Evolutionary conservation across 768 basidiomycete genomes (phyloP).

Genomic region (Boletus fagicola): DNA sequence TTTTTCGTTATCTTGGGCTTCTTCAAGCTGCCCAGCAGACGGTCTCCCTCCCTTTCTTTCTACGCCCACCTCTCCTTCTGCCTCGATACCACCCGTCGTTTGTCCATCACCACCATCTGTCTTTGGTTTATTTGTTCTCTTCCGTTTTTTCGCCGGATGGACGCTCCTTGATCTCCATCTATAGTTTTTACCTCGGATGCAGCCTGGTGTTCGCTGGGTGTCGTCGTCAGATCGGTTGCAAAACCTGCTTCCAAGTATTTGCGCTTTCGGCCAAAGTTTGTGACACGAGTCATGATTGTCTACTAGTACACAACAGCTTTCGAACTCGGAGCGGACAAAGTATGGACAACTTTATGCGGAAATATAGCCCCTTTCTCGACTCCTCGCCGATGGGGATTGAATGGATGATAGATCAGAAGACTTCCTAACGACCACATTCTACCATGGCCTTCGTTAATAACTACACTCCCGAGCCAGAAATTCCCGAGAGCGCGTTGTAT

Average conservation of each 20-base stretch:
- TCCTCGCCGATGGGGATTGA: no score
- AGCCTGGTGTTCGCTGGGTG: slow-evolving; percentile 1
- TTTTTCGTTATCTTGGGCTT: slow-evolving; percentile 31
- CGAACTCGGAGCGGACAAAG: not conserved
- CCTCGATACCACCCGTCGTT: slow-evolving; percentile 6
- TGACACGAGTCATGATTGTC: slow-evolving; percentile 64
- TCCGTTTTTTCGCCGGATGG: slow-evolving; percentile 33
- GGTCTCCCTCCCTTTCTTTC: slow-evolving; percentile 19
- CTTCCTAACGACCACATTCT: not conserved
- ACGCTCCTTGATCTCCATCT: no score
- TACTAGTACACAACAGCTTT: no score
- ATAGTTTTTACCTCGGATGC: no score
- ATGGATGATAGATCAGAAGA: no score
- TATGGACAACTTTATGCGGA: not conserved
- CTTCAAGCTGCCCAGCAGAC: not conserved
- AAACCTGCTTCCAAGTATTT: slow-evolving; percentile 69
- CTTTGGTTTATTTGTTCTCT: slow-evolving; percentile 48
- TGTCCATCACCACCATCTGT: slow-evolving; percentile 3
- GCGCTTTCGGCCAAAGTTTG: slow-evolving; percentile 72
- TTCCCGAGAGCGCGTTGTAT: slow-evolving; percentile 17
- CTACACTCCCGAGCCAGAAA: slow-evolving; percentile 7
- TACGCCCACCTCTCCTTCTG: slow-evolving; percentile 17
- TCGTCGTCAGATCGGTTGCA: slow-evolving; percentile 6
- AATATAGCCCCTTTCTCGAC: not conserved
- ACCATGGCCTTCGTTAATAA: slow-evolving; percentile 26